phyloP scores from a whole-genome alignment of 441 rosid genomes.

The Jatropha podagrica region DNA sequence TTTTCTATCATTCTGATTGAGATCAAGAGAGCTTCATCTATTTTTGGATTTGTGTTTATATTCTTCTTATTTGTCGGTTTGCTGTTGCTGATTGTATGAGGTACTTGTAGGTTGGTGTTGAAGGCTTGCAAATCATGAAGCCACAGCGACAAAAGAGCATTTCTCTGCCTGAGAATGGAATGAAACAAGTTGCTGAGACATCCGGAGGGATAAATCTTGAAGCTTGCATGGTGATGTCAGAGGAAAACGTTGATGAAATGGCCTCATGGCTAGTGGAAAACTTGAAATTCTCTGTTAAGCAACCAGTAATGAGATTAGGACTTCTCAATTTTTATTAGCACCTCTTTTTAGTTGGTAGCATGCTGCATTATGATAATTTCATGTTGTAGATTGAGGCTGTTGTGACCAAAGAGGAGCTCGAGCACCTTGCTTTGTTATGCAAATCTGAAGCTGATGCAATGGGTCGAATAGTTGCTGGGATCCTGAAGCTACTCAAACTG shows the following conservation, averaged over 20 bases:
- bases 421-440: slow-evolving; percentile 74
- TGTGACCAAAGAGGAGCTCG: slow-evolving; percentile 88
- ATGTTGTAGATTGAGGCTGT: slow-evolving; percentile 71
- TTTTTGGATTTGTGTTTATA: slow-evolving; percentile 6
- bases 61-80: slow-evolving; percentile 10
- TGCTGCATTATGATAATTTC: slow-evolving; percentile 16
- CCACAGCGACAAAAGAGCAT: slow-evolving; percentile 52
- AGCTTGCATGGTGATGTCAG: slow-evolving; percentile 58
- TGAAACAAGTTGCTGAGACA: slow-evolving; percentile 44
- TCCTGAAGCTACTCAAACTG: slow-evolving; percentile 79
- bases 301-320: slow-evolving; percentile 59
- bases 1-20: neutral
- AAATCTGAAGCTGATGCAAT: slow-evolving; percentile 88
- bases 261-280: slow-evolving; percentile 74
- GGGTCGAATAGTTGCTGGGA: slow-evolving; percentile 90
- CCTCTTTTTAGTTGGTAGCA: neutral
- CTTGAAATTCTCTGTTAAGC: slow-evolving; percentile 80
- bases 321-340: slow-evolving; percentile 15
- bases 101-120: slow-evolving; percentile 66
- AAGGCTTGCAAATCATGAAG: slow-evolving; percentile 80
- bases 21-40: neutral
- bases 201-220: slow-evolving; percentile 77
- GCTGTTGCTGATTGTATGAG: slow-evolving; percentile 19
- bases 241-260: slow-evolving; percentile 49
- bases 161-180: slow-evolving; percentile 49